A percentile compares a stretch with the other conserved stretches of the same genome.
These are phyloP conservation scores for Quercus lobata DNA, from an alignment of 331 rosid genomes.

Conservation along the genomic window DNA sequence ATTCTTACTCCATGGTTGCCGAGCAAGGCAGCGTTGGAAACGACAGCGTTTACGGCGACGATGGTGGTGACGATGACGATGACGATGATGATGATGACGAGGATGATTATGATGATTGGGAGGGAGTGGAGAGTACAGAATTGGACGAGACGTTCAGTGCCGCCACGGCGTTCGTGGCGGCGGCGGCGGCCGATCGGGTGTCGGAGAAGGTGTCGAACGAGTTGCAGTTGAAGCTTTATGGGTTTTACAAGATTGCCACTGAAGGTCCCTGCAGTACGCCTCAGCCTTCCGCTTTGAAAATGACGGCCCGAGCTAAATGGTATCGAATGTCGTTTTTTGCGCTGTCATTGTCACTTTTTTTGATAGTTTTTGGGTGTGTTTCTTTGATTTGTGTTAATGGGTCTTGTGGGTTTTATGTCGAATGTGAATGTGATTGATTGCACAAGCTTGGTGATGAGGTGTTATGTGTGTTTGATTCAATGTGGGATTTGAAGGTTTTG, in stretches of 20 bases:
- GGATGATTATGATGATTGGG: constrained; percentile 78
- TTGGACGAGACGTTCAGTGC: constrained; percentile 88
- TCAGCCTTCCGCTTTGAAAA: constrained; percentile 87
- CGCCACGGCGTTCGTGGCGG: constrained; percentile 84
- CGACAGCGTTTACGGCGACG: constrained; percentile 41
- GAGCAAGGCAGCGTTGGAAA: constrained; percentile 88
- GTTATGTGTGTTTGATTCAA: not conserved
- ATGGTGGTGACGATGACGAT: constrained; percentile 37
- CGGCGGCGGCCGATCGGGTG: constrained; percentile 87
- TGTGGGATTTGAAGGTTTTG: not conserved
- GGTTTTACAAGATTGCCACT: constrained; percentile 90
- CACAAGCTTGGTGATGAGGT: not conserved
- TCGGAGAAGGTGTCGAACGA: constrained; percentile 75
- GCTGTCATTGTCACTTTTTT: too few relatives aligned
- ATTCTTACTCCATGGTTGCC: constrained; percentile 68
- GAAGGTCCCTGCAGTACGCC: constrained; percentile 93
- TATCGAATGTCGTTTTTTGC: constrained; percentile 8
- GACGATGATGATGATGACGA: constrained; percentile 59
- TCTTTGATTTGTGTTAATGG: not conserved
- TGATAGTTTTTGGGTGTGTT: not conserved
- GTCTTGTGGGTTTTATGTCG: not conserved
- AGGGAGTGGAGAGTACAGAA: constrained; percentile 95
- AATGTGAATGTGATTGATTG: not conserved
- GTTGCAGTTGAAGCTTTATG: constrained; percentile 79
- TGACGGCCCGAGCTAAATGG: constrained; percentile 98